phyloP scores from a whole-genome alignment of 2,329 filamentous ascomycete genomes.

The Teratosphaeria nubilosa region DNA sequence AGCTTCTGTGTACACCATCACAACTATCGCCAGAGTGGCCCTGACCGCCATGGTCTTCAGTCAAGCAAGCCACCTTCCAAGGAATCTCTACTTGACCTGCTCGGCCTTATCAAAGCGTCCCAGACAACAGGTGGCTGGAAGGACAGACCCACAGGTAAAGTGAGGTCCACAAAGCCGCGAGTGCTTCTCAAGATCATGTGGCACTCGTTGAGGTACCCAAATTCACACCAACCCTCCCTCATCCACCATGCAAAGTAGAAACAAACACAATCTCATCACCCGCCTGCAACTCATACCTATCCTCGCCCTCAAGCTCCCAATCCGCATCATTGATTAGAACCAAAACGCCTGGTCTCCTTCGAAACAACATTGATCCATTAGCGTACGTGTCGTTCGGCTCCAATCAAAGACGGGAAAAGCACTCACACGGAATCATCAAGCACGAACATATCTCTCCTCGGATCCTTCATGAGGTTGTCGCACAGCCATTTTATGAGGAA shows the following conservation, averaged over 20 bases:
- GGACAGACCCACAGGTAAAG: too few species aligned
- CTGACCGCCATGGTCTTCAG: too few species aligned
- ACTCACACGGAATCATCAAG: constrained; percentile 80
- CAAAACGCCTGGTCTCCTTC: constrained; percentile 87
- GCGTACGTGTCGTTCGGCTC: neutral
- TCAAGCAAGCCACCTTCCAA: neutral
- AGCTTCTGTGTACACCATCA: neutral
- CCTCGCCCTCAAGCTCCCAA: constrained; percentile 96
- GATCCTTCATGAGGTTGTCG: constrained; percentile 73
- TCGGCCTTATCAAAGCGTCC: too few species aligned
- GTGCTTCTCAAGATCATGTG: neutral
- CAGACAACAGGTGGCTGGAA: too few species aligned
- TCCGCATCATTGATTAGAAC: constrained; percentile 96
- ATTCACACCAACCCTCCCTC: constrained; percentile 12
- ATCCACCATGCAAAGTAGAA: constrained; percentile 90
- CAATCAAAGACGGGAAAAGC: constrained; percentile 1
- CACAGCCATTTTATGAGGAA: constrained; percentile 73
- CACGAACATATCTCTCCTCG: constrained; percentile 78
- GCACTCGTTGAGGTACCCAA: neutral
- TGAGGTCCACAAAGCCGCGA: neutral
- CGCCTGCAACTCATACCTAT: constrained; percentile 70
- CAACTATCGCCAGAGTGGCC: neutral
- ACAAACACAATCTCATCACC: constrained; percentile 91
- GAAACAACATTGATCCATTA: neutral
- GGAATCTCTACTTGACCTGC: neutral